These are phyloP conservation scores for Rosa lucieae DNA, from an alignment of 306 rosid species.

Conservation along the genomic window DNA sequence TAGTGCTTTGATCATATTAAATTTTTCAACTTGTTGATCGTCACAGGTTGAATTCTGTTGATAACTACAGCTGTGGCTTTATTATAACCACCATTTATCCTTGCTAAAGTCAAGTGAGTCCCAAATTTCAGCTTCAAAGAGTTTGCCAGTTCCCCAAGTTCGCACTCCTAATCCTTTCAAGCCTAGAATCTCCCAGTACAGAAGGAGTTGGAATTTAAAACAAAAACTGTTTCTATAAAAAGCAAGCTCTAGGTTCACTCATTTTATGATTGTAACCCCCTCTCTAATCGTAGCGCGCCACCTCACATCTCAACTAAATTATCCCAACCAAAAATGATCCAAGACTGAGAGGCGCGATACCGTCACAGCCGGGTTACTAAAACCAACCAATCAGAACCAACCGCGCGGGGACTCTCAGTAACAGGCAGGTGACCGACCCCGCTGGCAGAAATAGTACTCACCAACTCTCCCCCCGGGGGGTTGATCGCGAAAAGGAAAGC, in stretches of 20 bases:
- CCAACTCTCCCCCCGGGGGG: constrained; percentile 27
- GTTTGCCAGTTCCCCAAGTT: neutral
- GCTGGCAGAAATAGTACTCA: neutral
- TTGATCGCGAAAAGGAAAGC: constrained; percentile 15
- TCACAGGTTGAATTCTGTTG: too few relatives aligned
- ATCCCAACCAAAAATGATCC: too few relatives aligned
- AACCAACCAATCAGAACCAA: constrained; percentile 17
- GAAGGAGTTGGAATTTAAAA: neutral
- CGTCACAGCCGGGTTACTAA: neutral
- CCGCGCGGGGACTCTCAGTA: constrained; percentile 18
- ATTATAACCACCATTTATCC: neutral
- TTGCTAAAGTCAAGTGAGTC: neutral
- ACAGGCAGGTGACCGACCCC: constrained; percentile 28
- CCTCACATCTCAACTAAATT: neutral
- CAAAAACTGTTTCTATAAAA: neutral
- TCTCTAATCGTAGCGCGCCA: neutral
- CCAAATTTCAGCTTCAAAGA: neutral
- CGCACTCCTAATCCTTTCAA: too few relatives aligned
- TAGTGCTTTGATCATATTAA: too few relatives aligned
- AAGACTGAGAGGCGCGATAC: neutral
- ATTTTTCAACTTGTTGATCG: too few relatives aligned
- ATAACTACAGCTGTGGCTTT: too few relatives aligned
- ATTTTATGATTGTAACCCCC: neutral
- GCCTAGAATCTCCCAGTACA: neutral
- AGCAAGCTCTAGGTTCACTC: constrained; percentile 1